Conservation (phyloP, 164 flowering plant species). For the Litsea cubeba region DNA sequence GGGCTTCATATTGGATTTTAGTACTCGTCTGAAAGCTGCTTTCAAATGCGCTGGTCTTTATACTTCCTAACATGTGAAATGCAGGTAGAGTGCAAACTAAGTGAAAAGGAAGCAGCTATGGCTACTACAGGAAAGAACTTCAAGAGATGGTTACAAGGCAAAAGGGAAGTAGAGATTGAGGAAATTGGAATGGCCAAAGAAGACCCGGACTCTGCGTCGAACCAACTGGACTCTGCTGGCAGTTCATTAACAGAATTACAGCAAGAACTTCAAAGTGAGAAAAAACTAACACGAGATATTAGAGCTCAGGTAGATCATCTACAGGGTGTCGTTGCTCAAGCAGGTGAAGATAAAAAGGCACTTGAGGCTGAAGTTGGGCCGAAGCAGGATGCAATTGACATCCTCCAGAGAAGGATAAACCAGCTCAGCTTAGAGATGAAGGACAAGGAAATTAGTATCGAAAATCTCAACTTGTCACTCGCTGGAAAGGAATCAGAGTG, state of each 20-base stretch:
- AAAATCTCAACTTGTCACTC: conserved; percentile 40
- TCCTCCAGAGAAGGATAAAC: conserved; percentile 47
- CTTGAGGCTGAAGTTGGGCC: conserved; percentile 54
- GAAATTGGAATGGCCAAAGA: conserved; percentile 28
- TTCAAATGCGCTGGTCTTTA: conserved; percentile 1
- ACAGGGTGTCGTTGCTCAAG: conserved; percentile 29
- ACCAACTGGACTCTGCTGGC: conserved; percentile 33
- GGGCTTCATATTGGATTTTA: neutral
- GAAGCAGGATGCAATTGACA: conserved; percentile 43
- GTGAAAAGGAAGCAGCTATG: conserved; percentile 43
- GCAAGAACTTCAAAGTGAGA: conserved; percentile 57
- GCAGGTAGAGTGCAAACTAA: conserved; percentile 46
- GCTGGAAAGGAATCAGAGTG: conserved; percentile 51
- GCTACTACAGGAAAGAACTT: conserved; percentile 25
- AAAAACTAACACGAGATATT: conserved; percentile 44
- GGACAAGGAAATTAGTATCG: conserved; percentile 49
- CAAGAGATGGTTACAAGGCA: conserved; percentile 27
- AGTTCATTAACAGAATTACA: conserved; percentile 40
- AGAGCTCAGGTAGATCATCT: conserved; percentile 41
- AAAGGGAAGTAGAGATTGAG: conserved; percentile 31
- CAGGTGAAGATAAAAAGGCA: conserved; percentile 39
- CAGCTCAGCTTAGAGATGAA: conserved; percentile 54
- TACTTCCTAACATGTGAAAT: conserved; percentile 7
- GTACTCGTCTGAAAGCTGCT: neutral
- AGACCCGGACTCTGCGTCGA: conserved; percentile 29